Base-by-base conservation (phyloP, 2,329 filamentous ascomycete genomes). In the Penicillium sp. region DNA sequence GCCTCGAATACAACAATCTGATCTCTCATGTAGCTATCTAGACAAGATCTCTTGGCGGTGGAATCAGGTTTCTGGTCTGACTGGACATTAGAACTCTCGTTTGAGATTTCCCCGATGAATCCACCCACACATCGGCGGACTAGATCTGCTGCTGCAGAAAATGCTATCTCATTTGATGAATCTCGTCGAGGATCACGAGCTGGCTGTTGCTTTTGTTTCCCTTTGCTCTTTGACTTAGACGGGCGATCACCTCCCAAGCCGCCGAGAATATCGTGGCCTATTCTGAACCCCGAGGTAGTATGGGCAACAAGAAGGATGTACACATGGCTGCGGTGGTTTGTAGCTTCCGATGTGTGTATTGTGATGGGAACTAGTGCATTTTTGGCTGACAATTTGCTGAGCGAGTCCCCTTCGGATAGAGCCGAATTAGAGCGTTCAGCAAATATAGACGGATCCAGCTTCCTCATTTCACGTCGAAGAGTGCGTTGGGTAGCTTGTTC, bases 1-100 rank as follows among this genome's bases (percentile, higher is more conserved):
- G 81, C 81, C 65, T 86, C 82, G 56, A 84, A 87, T 0, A 87
- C 76, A 1, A 85, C 80, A 27, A 87, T 61, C 63, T 87, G 84
- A 68, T 87, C 84, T 43, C 81, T 72, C 78, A 84, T 77, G 59
- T 78, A 75, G 65, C 79, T 76, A 62, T 87, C 84, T 4, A 85
- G 78, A 61, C 77, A 81, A 0, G 80, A 78, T 51, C 57, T 60
- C 51, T 50, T 58, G 13, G 4, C n/a, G 7, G n/a, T 19, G 4
- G 19, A 13, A n/a, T 19, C 11, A 16, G 13, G 16, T 13, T 15
- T 27, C 15, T 16, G 27, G 16, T 34, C 47, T 31, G 29, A 16
- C 4, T 48, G 27, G 36, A 5, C 4, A 23, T 29, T 13, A 34
- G 38, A 58, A 40, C 29, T 62, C 10, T 60, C 39, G 27, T 78